Evolutionary conservation across 73 alveolate genomes (phyloP).

Genomic region (Stentor roeselii): DNA sequence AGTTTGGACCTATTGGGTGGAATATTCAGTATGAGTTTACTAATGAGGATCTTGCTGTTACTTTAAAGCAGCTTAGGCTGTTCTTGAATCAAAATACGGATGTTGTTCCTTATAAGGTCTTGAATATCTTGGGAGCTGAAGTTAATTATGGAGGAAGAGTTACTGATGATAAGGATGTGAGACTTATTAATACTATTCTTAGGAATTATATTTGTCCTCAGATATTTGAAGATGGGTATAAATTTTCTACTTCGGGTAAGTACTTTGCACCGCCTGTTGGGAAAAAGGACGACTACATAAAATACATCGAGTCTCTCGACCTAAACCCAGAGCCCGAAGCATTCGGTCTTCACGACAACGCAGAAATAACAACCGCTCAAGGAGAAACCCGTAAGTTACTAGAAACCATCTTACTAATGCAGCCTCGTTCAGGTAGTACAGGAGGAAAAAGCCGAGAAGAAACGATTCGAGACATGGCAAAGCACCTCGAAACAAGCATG

Average conservation of each 20-base stretch:
- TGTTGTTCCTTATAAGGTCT: slow-evolving; percentile 83
- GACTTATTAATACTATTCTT: slow-evolving; percentile 92
- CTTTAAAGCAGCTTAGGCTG: slow-evolving; percentile 96
- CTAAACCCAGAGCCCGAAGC: slow-evolving; percentile 99
- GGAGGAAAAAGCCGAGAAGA: slow-evolving; percentile 96
- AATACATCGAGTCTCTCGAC: slow-evolving; percentile 95
- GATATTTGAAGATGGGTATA: slow-evolving; percentile 74
- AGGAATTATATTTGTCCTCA: slow-evolving; percentile 92
- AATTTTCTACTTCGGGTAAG: slow-evolving; percentile 91
- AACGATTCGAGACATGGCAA: slow-evolving; percentile 86
- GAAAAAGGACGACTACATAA: slow-evolving; percentile 92
- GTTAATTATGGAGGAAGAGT: slow-evolving; percentile 99
- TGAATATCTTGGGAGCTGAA: slow-evolving; percentile 98
- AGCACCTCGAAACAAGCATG: slow-evolving; percentile 68
- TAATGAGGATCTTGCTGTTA: slow-evolving; percentile 98
- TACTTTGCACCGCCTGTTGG: slow-evolving; percentile 96
- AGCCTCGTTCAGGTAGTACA: slow-evolving; percentile 94
- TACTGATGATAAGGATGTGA: slow-evolving; percentile 98
- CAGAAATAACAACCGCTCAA: slow-evolving; percentile 98
- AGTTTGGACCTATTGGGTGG: slow-evolving; percentile 99
- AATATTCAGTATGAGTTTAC: slow-evolving; percentile 99
- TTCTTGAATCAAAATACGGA: slow-evolving; percentile 94
- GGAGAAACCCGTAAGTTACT: slow-evolving; percentile 87
- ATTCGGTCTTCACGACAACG: slow-evolving; percentile 99
- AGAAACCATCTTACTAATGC: slow-evolving; percentile 88